Evolutionary conservation across 495 filamentous ascomycete genomes (phyloP).

Genomic region (Chlorociboria aeruginascens): DNA sequence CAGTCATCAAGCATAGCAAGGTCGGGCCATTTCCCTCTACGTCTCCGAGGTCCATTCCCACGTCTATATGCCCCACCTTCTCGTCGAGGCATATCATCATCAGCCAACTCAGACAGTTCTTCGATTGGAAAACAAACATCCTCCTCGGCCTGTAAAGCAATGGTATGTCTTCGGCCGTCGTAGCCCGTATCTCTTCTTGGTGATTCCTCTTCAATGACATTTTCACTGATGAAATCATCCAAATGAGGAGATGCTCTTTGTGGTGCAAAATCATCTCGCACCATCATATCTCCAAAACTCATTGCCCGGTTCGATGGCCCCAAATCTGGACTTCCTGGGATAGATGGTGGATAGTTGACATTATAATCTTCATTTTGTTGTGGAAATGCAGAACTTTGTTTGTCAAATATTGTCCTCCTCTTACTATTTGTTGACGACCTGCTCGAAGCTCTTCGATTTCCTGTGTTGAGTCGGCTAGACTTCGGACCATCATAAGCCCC

Average conservation of each 20-base stretch:
- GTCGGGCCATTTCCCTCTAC: conserved; percentile 43
- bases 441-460: conserved; percentile 28
- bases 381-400: conserved; percentile 20
- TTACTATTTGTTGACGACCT: conserved; percentile 23
- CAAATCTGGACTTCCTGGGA: conserved; percentile 62
- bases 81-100: conserved; percentile 50
- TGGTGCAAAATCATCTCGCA: conserved; percentile 43
- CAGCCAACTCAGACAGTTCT: conserved; percentile 62
- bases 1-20: conserved; percentile 76
- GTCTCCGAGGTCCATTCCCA: conserved; percentile 34
- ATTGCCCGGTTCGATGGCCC: conserved; percentile 36
- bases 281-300: conserved; percentile 70
- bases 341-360: conserved; percentile 94
- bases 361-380: conserved; percentile 46
- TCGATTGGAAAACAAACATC: conserved; percentile 91
- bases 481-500: conserved; percentile 1
- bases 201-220: conserved; percentile 32
- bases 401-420: conserved; percentile 22
- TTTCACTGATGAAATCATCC: conserved; percentile 30
- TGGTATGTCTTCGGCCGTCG: conserved; percentile 31
- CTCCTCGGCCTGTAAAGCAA: conserved; percentile 50
- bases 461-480: conserved; percentile 3
- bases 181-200: conserved; percentile 21
- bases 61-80: conserved; percentile 22
- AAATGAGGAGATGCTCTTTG: conserved; percentile 26